These are phyloP conservation scores for Vanrija humicola DNA, from an alignment of 1,284 basidiomycete genomes.

Conservation along the genomic window DNA sequence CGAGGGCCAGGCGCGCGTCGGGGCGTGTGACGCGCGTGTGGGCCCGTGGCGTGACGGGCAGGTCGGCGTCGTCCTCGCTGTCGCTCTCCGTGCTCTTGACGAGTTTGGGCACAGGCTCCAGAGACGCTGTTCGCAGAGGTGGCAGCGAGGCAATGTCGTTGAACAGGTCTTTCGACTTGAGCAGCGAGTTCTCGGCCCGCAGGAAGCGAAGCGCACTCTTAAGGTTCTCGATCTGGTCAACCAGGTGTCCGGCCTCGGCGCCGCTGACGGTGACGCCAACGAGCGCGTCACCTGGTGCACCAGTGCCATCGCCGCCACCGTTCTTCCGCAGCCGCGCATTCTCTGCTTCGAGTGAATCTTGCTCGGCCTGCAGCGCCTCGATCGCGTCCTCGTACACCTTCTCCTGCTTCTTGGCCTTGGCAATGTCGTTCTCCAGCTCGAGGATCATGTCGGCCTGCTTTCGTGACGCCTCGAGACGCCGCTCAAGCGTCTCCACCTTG, in stretches of 20 bases:
- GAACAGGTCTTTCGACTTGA: slow-evolving; percentile 83
- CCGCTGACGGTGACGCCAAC: slow-evolving; percentile 5
- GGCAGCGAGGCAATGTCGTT: slow-evolving; percentile 73
- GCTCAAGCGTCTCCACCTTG: slow-evolving; percentile 91
- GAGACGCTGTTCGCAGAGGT: slow-evolving; percentile 48
- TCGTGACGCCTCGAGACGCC: slow-evolving; percentile 83
- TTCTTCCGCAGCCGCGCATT: slow-evolving; percentile 73
- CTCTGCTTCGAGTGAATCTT: slow-evolving; percentile 81
- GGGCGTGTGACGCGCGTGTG: slow-evolving; percentile 6
- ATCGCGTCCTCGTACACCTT: slow-evolving; percentile 86
- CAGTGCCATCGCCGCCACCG: slow-evolving; percentile 52
- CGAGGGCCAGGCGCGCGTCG: slow-evolving; percentile 60
- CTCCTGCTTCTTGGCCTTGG: slow-evolving; percentile 79
- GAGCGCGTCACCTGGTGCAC: slow-evolving; percentile 36
- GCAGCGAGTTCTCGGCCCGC: slow-evolving; percentile 82
- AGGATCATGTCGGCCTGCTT: slow-evolving; percentile 73
- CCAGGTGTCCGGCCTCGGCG: slow-evolving; percentile 15
- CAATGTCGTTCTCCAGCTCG: slow-evolving; percentile 74
- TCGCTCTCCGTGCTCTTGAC: slow-evolving; percentile 1
- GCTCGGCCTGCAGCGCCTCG: slow-evolving; percentile 83
- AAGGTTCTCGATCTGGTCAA: slow-evolving; percentile 75
- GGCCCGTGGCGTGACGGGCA: slow-evolving; percentile 16
- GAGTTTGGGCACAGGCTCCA: slow-evolving; percentile 9
- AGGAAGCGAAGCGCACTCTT: slow-evolving; percentile 84
- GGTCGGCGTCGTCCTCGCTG: slow-evolving; percentile 14